Conservation (phyloP, 2,329 filamentous ascomycete species). For the Fusarium denticulatum region DNA sequence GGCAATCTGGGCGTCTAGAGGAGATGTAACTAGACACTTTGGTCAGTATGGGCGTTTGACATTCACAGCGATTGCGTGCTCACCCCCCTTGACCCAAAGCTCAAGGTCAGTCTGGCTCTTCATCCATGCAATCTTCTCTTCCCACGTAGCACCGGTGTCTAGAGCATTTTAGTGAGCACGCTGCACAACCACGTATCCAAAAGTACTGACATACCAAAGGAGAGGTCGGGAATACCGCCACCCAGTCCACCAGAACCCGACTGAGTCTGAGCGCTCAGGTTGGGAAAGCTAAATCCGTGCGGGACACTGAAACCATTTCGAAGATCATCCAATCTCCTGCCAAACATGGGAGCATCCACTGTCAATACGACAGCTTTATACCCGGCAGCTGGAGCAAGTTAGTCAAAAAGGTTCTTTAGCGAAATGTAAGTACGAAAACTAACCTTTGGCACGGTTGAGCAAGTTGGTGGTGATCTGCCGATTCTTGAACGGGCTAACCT, state of each 20-base stretch:
- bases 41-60: not conserved
- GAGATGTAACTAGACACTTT: not conserved
- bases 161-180: not conserved
- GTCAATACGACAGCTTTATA: conserved; percentile 1
- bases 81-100: not conserved
- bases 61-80: not conserved
- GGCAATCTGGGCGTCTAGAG: not conserved
- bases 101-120: not conserved
- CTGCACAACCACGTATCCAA: rapidly evolving
- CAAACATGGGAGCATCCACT: conserved; percentile 1
- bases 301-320: not conserved
- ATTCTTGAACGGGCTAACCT: not conserved
- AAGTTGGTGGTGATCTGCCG: not conserved
- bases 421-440: not conserved
- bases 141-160: not conserved
- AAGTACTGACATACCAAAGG: not conserved
- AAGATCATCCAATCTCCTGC: not conserved
- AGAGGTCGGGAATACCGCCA: not conserved
- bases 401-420: not conserved
- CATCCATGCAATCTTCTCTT: not conserved
- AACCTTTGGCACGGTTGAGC: not conserved
- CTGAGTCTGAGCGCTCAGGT: not conserved
- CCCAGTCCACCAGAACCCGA: not conserved
- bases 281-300: not conserved
- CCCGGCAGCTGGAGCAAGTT: not conserved